phyloP scores from a whole-genome alignment of 768 basidiomycete species.

The Boletus barrowsii region DNA sequence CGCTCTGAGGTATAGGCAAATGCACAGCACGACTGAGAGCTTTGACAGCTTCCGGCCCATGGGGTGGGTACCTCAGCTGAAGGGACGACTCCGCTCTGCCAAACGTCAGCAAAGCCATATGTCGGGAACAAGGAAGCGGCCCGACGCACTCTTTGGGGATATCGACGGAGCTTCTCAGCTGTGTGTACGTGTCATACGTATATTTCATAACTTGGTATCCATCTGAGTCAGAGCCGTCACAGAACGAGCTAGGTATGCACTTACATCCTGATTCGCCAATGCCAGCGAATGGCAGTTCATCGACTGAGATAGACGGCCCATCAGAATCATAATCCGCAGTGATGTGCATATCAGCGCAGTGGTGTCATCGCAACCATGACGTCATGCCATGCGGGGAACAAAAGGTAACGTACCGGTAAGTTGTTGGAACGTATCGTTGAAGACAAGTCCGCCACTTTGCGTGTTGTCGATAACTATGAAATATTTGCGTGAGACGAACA shows the following conservation, averaged over 20 bases:
- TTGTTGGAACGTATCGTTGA: slow-evolving; percentile 62
- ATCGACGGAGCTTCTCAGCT: slow-evolving; percentile 48
- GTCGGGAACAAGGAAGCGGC: neutral
- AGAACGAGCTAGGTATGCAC: slow-evolving; percentile 17
- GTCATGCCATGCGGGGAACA: neutral
- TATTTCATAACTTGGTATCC: slow-evolving; percentile 52
- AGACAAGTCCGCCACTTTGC: slow-evolving; percentile 51
- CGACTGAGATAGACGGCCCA: slow-evolving; percentile 17
- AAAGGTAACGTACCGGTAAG: slow-evolving; percentile 38
- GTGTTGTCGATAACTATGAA: slow-evolving; percentile 53
- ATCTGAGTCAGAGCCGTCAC: slow-evolving; percentile 34
- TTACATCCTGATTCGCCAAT: slow-evolving; percentile 65
- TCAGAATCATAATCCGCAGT: neutral
- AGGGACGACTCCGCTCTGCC: slow-evolving; percentile 23
- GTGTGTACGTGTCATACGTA: slow-evolving; percentile 55
- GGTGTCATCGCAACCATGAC: slow-evolving; percentile 14
- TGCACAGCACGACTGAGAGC: slow-evolving; percentile 5
- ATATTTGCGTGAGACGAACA: neutral
- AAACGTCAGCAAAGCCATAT: no score
- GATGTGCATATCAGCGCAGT: neutral
- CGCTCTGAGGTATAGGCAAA: slow-evolving; percentile 16
- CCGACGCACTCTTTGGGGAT: slow-evolving; percentile 51
- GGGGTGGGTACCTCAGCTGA: slow-evolving; percentile 23
- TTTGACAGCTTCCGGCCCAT: slow-evolving; percentile 17
- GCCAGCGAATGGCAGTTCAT: slow-evolving; percentile 49